phyloP scores from a whole-genome alignment of 208 protist genomes.

The Acanthamoeba castellanii region DNA sequence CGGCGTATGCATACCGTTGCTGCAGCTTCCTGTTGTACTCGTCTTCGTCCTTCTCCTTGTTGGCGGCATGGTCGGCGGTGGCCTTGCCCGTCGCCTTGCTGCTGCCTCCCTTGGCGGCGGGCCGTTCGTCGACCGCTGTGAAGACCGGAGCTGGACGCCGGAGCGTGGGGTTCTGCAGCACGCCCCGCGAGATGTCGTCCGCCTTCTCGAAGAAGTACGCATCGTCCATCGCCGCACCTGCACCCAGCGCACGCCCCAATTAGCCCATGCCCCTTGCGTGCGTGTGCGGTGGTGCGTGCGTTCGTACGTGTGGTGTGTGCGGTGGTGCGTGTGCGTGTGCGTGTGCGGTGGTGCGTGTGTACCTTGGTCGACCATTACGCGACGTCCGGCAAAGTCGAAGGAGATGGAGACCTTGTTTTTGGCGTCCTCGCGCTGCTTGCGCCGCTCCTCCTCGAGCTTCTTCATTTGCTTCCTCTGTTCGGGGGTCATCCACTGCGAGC shows the following conservation, averaged over 20 bases:
- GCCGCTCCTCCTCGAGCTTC: constrained; percentile 49
- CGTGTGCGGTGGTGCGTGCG: no score
- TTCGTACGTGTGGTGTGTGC: neutral
- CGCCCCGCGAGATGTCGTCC: constrained; percentile 12
- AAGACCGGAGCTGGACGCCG: constrained; percentile 10
- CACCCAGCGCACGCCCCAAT: neutral
- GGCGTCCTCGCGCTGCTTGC: constrained; percentile 15
- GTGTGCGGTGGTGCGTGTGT: neutral
- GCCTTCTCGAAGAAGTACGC: constrained; percentile 60
- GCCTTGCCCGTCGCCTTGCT: neutral
- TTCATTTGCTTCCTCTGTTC: constrained; percentile 69
- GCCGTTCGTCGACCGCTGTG: neutral
- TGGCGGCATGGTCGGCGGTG: neutral
- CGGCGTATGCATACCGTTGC: neutral
- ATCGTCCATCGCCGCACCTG: neutral
- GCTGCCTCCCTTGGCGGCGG: neutral
- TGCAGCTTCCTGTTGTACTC: constrained; percentile 31
- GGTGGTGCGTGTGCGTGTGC: no score
- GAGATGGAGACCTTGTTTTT: constrained; percentile 54
- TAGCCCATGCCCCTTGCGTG: neutral
- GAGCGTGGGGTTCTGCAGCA: constrained; percentile 35
- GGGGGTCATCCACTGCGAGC: constrained; percentile 56
- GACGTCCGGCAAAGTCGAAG: constrained; percentile 63
- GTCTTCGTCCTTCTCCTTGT: neutral
- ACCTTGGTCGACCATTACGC: constrained; percentile 38